These are phyloP conservation scores for Kwoniella mangroviensis DNA, from an alignment of 768 basidiomycete species.

Conservation along the genomic window DNA sequence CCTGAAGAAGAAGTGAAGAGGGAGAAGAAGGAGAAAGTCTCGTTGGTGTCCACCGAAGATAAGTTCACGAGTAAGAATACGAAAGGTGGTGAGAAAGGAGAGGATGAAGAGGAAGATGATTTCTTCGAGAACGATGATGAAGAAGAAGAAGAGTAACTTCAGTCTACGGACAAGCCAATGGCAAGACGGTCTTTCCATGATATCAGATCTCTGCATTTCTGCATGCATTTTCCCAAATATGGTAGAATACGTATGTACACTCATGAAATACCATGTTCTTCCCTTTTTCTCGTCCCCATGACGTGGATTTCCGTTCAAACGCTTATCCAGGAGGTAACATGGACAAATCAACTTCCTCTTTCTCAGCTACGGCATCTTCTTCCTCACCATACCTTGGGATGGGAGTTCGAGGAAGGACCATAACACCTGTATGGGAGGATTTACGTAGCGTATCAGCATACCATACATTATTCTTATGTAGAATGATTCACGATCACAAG, in stretches of 20 bases:
- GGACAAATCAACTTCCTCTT: conserved; percentile 78
- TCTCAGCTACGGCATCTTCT: conserved; percentile 64
- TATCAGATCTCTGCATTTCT: too few species aligned
- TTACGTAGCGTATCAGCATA: neutral
- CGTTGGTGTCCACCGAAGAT: neutral
- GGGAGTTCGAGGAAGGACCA: conserved; percentile 98
- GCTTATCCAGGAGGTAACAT: conserved; percentile 87
- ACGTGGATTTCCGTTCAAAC: neutral
- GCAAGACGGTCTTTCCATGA: too few species aligned
- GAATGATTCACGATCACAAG: neutral
- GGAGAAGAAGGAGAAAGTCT: conserved; percentile 22
- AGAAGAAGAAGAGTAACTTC: neutral
- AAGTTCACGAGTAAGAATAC: conserved; percentile 7
- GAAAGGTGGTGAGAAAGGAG: conserved; percentile 8
- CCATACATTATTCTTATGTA: neutral
- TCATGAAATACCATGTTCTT: too few species aligned
- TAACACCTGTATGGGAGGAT: conserved; percentile 67
- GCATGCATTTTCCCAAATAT: too few species aligned
- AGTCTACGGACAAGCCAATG: too few species aligned
- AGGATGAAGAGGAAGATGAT: conserved; percentile 39
- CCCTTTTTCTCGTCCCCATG: too few species aligned
- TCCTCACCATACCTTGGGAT: conserved; percentile 69
- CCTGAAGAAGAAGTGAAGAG: conserved; percentile 38
- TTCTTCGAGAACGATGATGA: conserved; percentile 40
- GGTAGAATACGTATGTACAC: too few species aligned